A percentile compares a stretch with the other conserved stretches of the same genome.
These are phyloP conservation scores for Exophiala sp. DNA, from an alignment of 2,329 filamentous ascomycete species.

Conservation along the genomic window DNA sequence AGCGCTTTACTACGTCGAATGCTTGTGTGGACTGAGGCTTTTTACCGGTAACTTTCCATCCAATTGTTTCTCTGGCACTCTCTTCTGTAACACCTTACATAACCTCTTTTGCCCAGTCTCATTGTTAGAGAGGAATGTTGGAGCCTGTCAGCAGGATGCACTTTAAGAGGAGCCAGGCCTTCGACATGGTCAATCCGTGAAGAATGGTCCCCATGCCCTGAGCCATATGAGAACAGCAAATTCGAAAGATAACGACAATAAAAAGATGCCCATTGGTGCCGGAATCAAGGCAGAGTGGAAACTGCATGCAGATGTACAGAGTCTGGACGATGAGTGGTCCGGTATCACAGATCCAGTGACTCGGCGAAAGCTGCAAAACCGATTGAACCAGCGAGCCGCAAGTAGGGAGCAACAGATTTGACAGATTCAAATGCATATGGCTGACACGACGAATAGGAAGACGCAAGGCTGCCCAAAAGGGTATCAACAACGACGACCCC, in stretches of 20 bases:
- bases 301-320: slow-evolving; percentile 24
- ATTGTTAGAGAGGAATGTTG: background rate
- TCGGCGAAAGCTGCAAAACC: slow-evolving; percentile 44
- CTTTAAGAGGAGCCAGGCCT: background rate
- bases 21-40: background rate
- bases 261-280: slow-evolving; percentile 3
- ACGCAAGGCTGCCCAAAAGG: slow-evolving; percentile 19
- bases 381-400: slow-evolving; percentile 44
- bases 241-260: background rate
- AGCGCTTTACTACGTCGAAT: slow-evolving; percentile 15
- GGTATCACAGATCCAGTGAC: slow-evolving; percentile 42
- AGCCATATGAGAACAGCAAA: background rate
- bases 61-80: background rate
- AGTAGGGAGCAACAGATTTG: slow-evolving; percentile 1
- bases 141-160: slow-evolving; percentile 4
- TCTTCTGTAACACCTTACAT: background rate
- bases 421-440: background rate
- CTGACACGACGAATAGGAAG: slow-evolving; percentile 22
- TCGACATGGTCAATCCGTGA: too few relatives aligned
- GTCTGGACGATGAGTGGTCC: slow-evolving; percentile 46
- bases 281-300: slow-evolving; percentile 17
- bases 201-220: background rate
- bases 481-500: background rate
- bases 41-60: background rate
- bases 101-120: background rate